Conservation (phyloP, 768 basidiomycete genomes). For the Lanmaoa pseudosensibilis region DNA sequence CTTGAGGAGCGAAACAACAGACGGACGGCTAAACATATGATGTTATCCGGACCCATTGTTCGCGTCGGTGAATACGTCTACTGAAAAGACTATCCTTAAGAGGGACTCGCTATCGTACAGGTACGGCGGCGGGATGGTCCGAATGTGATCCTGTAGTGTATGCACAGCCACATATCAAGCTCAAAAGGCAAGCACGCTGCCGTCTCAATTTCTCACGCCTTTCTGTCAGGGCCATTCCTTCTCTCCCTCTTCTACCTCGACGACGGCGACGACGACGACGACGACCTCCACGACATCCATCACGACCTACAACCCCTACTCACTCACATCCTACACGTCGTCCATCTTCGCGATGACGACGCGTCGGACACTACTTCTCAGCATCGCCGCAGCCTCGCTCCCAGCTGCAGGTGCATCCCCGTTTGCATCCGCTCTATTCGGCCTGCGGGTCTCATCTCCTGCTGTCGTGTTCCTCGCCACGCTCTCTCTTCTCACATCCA, state of each 20-base stretch:
- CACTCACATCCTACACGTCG: neutral
- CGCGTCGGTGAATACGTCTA: conserved; percentile 4
- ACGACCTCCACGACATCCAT: conserved; percentile 10
- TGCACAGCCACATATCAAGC: conserved; percentile 32
- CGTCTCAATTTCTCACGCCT: conserved; percentile 32
- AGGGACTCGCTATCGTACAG: too few species aligned
- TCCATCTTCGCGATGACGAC: conserved; percentile 19
- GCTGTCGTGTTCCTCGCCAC: conserved; percentile 60
- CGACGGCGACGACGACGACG: conserved; percentile 35
- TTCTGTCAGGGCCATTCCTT: conserved; percentile 22
- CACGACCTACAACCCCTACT: neutral
- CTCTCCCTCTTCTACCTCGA: conserved; percentile 22
- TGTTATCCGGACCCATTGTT: conserved; percentile 8
- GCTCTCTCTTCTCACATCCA: conserved; percentile 56
- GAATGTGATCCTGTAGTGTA: neutral
- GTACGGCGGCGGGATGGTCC: neutral
- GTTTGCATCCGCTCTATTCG: conserved; percentile 44
- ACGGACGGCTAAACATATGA: neutral
- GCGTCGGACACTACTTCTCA: conserved; percentile 23
- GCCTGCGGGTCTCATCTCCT: conserved; percentile 67
- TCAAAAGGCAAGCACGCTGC: conserved; percentile 33
- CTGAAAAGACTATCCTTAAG: neutral
- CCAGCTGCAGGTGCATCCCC: conserved; percentile 25
- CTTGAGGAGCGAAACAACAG: conserved; percentile 10
- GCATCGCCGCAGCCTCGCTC: conserved; percentile 24